Evolutionary conservation across 805 yeast genomes (phyloP).

Genomic region (Starmerella roubikii): DNA sequence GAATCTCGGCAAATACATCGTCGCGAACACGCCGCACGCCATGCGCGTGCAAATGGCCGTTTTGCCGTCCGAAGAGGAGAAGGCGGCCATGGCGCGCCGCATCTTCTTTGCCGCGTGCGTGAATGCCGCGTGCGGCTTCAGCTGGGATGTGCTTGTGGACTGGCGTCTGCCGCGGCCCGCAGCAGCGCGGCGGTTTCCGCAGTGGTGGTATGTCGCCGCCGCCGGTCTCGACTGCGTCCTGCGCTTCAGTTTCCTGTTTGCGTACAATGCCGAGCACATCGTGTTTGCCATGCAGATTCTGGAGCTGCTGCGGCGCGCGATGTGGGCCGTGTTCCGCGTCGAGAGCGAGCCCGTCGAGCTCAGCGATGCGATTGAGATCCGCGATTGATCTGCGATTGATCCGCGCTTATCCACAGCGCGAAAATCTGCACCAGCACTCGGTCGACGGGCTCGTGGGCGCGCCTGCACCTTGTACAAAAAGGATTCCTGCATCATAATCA

Average conservation of each 20-base stretch:
- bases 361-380: conserved; percentile 14
- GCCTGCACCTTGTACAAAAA: too few species aligned
- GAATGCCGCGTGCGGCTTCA: conserved; percentile 64
- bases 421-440: too few species aligned
- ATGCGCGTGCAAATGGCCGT: conserved; percentile 13
- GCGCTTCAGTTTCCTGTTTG: conserved; percentile 66
- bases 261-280: conserved; percentile 42
- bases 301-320: conserved; percentile 72
- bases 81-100: background rate
- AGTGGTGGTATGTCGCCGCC: conserved; percentile 39
- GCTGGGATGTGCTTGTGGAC: conserved; percentile 84
- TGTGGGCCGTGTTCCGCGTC: conserved; percentile 77
- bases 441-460: too few species aligned
- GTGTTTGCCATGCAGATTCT: conserved; percentile 53
- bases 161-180: conserved; percentile 37
- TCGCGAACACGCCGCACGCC: conserved; percentile 15
- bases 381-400: too few species aligned
- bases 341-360: conserved; percentile 52
- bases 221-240: conserved; percentile 47
- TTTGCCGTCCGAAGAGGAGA: conserved; percentile 5
- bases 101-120: conserved; percentile 35
- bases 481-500: too few species aligned
- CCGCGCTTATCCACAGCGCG: too few species aligned
- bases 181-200: conserved; percentile 18
- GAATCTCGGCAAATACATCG: conserved; percentile 57